Evolutionary conservation across 305 asterid species (phyloP).

Genomic region (Fraxinus sp.): DNA sequence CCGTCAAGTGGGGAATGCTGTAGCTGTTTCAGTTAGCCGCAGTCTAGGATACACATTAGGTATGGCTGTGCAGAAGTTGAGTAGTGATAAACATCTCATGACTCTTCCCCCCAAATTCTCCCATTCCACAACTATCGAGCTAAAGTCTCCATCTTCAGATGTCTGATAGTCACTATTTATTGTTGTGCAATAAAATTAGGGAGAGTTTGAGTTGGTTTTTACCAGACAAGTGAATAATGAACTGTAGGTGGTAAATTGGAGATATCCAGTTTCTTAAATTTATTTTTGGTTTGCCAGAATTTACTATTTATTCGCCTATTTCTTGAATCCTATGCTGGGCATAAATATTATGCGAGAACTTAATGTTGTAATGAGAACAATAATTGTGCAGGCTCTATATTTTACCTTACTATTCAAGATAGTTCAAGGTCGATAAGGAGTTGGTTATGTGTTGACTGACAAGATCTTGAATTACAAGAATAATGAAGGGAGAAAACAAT

Average conservation of each 20-base stretch:
- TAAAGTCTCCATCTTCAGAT: conserved; percentile 22
- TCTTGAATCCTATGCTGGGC: background rate
- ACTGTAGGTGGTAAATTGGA: background rate
- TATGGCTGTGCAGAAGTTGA: conserved; percentile 57
- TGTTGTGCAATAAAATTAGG: conserved; percentile 6
- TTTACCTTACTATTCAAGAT: background rate
- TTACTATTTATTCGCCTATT: background rate
- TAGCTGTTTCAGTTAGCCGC: conserved; percentile 73
- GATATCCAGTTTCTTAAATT: conserved; percentile 2
- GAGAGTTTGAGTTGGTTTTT: background rate
- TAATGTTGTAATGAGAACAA: background rate
- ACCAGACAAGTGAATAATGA: background rate
- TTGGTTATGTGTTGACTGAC: conserved; percentile 25
- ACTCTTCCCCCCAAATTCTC: conserved; percentile 60
- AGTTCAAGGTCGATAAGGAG: background rate
- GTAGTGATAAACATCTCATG: conserved; percentile 53
- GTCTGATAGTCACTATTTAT: conserved; percentile 8
- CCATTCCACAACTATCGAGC: conserved; percentile 46
- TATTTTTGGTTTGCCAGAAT: background rate
- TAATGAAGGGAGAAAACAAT: background rate
- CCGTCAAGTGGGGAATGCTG: conserved; percentile 82
- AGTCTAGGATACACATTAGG: conserved; percentile 69
- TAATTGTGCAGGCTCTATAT: background rate
- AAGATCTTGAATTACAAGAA: conserved; percentile 40
- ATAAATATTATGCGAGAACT: conserved; percentile 8